Conservation (phyloP, 345 rosid species). For the Heritiera littoralis region DNA sequence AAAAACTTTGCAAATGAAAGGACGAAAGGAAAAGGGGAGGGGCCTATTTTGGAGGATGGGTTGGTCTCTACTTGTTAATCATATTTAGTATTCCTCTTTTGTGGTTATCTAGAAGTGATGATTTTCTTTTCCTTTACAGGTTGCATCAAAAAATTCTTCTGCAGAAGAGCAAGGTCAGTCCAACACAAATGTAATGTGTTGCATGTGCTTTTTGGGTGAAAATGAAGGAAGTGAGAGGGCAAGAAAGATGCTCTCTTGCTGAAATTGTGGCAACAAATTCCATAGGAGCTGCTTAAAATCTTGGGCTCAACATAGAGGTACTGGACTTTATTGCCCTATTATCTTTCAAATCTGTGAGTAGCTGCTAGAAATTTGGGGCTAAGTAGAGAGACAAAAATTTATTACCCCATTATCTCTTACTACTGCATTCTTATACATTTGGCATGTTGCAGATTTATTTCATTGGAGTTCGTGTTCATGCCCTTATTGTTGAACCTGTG, state of each 20-base stretch:
- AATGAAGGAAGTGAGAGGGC: slow-evolving; percentile 80
- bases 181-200: slow-evolving; percentile 62
- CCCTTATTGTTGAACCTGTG: slow-evolving; percentile 89
- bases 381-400: slow-evolving; percentile 61
- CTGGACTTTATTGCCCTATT: background rate
- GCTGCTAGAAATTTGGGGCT: slow-evolving; percentile 82
- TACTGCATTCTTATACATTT: slow-evolving; percentile 22
- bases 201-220: slow-evolving; percentile 83
- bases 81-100: background rate
- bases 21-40: background rate
- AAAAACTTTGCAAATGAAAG: background rate
- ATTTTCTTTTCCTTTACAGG: slow-evolving; percentile 37
- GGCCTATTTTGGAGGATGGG: background rate
- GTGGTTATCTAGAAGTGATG: background rate
- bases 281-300: slow-evolving; percentile 84
- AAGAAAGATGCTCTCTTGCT: slow-evolving; percentile 86
- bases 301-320: slow-evolving; percentile 96
- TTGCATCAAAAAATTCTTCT: slow-evolving; percentile 41
- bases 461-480: slow-evolving; percentile 99
- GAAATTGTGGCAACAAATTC: slow-evolving; percentile 88
- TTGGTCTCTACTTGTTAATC: background rate
- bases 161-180: slow-evolving; percentile 65
- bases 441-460: slow-evolving; percentile 70
- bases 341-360: slow-evolving; percentile 12
- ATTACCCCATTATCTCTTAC: background rate